Percentiles rank a stretch among this genome's conserved stretches.
Evolutionary conservation across 257 asterid genomes (phyloP).

Genomic region (Ilex aquifolium): DNA sequence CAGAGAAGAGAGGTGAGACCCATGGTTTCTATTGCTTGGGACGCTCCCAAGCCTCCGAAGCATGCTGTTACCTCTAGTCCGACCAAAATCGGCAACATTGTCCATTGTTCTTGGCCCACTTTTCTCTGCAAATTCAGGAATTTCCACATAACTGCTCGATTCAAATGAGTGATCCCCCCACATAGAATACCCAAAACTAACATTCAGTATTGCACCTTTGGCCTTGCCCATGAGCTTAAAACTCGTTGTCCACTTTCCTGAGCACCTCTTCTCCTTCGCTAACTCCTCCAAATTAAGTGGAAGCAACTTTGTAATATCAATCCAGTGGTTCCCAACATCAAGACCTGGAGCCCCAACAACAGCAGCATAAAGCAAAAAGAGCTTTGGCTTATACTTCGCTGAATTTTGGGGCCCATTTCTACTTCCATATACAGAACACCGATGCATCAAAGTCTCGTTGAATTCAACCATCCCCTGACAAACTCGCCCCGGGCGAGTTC

Average conservation of each 20-base stretch:
- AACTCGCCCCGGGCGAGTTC: conserved; percentile 55
- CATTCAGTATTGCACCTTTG: conserved; percentile 67
- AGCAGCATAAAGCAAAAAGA: conserved; percentile 67
- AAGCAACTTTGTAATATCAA: conserved; percentile 86
- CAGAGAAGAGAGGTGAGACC: conserved; percentile 32
- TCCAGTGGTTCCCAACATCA: conserved; percentile 84
- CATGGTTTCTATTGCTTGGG: conserved; percentile 22
- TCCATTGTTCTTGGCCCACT: conserved; percentile 18
- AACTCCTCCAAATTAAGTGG: conserved; percentile 86
- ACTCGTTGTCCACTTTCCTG: conserved; percentile 95
- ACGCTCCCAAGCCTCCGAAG: conserved; percentile 19
- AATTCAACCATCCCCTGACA: conserved; percentile 60
- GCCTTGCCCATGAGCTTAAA: conserved; percentile 79
- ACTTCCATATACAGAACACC: conserved; percentile 71
- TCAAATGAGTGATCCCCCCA: too few relatives aligned
- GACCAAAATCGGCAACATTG: conserved; percentile 26
- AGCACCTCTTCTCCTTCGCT: conserved; percentile 71
- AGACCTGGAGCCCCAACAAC: conserved; percentile 62
- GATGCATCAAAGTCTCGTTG: conserved; percentile 66
- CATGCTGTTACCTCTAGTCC: conserved; percentile 11
- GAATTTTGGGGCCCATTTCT: conserved; percentile 83
- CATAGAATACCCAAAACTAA: conserved; percentile 62
- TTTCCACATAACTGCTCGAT: not conserved
- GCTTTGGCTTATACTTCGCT: conserved; percentile 80
- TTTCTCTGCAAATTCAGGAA: conserved; percentile 16